phyloP scores from a whole-genome alignment of 371 early-diverging fungal genomes.

The Mucor irregularis region DNA sequence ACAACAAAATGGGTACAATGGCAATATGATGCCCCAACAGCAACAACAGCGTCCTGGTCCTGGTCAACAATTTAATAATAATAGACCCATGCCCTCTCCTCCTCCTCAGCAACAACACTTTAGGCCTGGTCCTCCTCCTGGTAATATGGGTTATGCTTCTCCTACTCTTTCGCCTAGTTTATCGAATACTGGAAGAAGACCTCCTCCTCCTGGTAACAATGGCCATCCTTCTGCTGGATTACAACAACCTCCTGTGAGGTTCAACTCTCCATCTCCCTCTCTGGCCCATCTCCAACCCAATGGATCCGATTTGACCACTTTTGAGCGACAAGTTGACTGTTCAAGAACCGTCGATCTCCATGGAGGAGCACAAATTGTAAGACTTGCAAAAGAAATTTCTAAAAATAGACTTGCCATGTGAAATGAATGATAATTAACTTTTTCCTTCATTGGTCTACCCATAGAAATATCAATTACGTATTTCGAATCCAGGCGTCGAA shows the following conservation, averaged over 20 bases:
- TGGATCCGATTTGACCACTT: constrained; percentile 6
- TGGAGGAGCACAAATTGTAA: constrained; percentile 29
- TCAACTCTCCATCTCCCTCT: constrained; percentile 17
- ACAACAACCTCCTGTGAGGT: constrained; percentile 17
- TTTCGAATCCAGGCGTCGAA: constrained; percentile 13
- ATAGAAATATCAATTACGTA: constrained; percentile 26
- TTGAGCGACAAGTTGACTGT: constrained; percentile 29
- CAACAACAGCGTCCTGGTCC: constrained; percentile 1
- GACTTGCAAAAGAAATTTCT: not conserved
- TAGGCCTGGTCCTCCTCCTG: constrained; percentile 3
- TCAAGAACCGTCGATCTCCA: constrained; percentile 29
- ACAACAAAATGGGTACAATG: not conserved
- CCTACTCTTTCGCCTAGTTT: not conserved
- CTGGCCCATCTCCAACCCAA: not conserved
- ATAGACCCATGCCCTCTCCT: not conserved
- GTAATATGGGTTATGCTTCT: not conserved
- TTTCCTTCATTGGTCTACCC: not conserved
- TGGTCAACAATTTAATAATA: constrained; percentile 3
- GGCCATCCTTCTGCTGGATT: not conserved
- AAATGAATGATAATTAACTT: not conserved
- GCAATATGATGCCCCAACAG: not conserved
- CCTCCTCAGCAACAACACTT: constrained; percentile 4
- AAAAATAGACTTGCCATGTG: constrained; percentile 11
- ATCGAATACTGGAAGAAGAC: constrained; percentile 7
- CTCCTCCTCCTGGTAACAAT: constrained; percentile 1